Evolutionary conservation across 139 green algal species (phyloP), one percentile per base, ranked within the genome.

Genomic region (Medakamo hakoo): DNA sequence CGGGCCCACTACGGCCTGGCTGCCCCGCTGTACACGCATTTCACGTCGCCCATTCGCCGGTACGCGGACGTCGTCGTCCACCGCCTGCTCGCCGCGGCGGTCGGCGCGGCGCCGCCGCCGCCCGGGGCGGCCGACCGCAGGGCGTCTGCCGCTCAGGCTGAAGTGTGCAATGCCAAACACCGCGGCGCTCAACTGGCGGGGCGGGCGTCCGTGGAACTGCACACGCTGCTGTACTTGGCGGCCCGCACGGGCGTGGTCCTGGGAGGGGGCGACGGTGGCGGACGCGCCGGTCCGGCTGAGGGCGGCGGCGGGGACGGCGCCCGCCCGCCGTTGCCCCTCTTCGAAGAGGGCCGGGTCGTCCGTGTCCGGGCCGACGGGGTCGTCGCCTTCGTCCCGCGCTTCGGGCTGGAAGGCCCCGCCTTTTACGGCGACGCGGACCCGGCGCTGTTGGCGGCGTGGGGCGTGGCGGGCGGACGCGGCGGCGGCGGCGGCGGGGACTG

Each of bases 141-240:
- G 80, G 1, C 63, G 62, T 1, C 73, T 92, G 62, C 74, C 74
- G 68, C 28, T 3, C 71, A 88, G 30, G 71, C 77, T n/a, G 80
- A 83, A 74, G 94, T 93, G 76, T 67, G 94, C 19, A 99, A 99
- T 75, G 68, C 76, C 20, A 76, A 92, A 27, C 91, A 99, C 70
- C 78, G 76, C 59, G 95, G 95, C 64, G 86, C 89, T 1, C 90
- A 97, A 77, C 80, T 95, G 77, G 93, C 93, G 3, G 91, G 88
- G 4, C 73, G 93, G 3, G 88, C 87, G 0, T 88, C 72, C 25
- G 87, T 90, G 30, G 87, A 97, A 78, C 88, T 99, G 60, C 86
- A 97, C 83, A 99, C 93, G 0, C 79, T 97, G 58, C 90, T 97
- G 49, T 99, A 94, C 80, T 99, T 99, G n/a, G n/a, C n/a, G n/a